A percentile compares a stretch with the other conserved stretches of the same genome.
Evolutionary conservation across 495 filamentous ascomycete genomes (phyloP).

Genomic region (Podospora fimiseda): DNA sequence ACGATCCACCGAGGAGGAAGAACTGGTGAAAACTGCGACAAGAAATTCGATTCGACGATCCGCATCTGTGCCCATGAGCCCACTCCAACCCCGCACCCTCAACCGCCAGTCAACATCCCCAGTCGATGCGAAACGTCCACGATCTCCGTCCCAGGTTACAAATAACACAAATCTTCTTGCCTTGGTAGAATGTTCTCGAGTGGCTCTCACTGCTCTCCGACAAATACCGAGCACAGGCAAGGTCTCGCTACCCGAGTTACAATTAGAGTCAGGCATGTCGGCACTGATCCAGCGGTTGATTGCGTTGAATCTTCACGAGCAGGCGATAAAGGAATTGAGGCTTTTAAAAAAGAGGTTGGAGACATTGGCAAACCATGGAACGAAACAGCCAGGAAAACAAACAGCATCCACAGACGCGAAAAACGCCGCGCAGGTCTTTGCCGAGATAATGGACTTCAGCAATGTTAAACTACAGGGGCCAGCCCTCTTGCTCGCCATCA

Average conservation of each 20-base stretch:
- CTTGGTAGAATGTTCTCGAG: constrained; percentile 67
- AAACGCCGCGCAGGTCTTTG: constrained; percentile 40
- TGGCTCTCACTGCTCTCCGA: constrained; percentile 66
- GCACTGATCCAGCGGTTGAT: constrained; percentile 68
- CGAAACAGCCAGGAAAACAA: constrained; percentile 19
- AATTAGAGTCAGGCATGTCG: constrained; percentile 79
- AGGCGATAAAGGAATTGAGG: constrained; percentile 72
- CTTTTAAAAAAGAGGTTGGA: constrained; percentile 59
- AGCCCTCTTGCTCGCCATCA: constrained; percentile 42
- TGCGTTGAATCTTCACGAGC: constrained; percentile 62
- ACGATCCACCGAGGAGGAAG: constrained; percentile 21
- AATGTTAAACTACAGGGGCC: constrained; percentile 32
- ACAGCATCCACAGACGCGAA: constrained; percentile 24
- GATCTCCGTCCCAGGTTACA: constrained; percentile 21
- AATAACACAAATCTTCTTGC: constrained; percentile 33
- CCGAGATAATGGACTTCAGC: constrained; percentile 58
- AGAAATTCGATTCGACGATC: constrained; percentile 39
- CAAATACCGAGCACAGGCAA: constrained; percentile 45
- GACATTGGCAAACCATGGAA: constrained; percentile 26
- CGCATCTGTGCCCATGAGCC: constrained; percentile 41
- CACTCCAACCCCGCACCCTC: constrained; percentile 46
- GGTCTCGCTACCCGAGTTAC: constrained; percentile 53
- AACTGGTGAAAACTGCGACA: constrained; percentile 27
- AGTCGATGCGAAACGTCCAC: constrained; percentile 22
- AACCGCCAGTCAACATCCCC: constrained; percentile 49